phyloP scores from a whole-genome alignment of 2,329 filamentous ascomycete species.

The Phaeomoniella chlamydospora region DNA sequence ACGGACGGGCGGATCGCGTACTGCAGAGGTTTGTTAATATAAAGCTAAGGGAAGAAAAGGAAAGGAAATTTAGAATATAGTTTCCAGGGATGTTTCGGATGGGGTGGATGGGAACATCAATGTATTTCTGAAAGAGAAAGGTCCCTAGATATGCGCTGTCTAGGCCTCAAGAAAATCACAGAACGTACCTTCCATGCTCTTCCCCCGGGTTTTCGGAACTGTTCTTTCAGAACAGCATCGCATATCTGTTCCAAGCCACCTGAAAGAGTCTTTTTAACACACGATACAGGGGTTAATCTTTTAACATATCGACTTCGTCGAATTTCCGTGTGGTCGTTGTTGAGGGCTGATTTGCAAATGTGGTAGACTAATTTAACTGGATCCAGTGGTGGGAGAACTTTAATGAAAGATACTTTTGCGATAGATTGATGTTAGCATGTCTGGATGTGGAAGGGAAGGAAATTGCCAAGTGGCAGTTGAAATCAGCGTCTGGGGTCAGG shows the following conservation, averaged over 20 bases:
- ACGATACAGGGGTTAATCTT: conserved; percentile 44
- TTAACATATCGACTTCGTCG: conserved; percentile 45
- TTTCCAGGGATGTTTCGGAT: background rate
- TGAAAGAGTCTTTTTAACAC: conserved; percentile 41
- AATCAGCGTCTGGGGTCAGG: too few relatives aligned
- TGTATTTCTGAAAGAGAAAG: background rate
- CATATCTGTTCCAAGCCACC: conserved; percentile 44
- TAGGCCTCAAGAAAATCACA: too few relatives aligned
- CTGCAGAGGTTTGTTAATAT: conserved; percentile 21
- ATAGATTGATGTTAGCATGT: too few relatives aligned
- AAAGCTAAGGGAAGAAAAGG: background rate
- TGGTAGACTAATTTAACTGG: conserved; percentile 45
- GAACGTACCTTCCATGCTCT: background rate
- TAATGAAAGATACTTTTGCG: conserved; percentile 41
- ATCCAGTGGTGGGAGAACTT: conserved; percentile 39
- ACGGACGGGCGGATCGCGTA: conserved; percentile 50
- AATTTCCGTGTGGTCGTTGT: conserved; percentile 30
- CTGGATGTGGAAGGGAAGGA: too few relatives aligned
- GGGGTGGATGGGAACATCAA: too few relatives aligned
- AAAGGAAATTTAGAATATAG: conserved; percentile 1
- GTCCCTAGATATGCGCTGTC: too few relatives aligned
- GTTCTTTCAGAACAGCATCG: conserved; percentile 39
- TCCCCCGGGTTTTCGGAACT: conserved; percentile 32
- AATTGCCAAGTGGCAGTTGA: too few relatives aligned
- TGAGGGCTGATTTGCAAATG: conserved; percentile 41